These are phyloP conservation scores for Ploettnerulaceae sp. DNA, from an alignment of 2,329 filamentous ascomycete genomes.

Conservation along the genomic window DNA sequence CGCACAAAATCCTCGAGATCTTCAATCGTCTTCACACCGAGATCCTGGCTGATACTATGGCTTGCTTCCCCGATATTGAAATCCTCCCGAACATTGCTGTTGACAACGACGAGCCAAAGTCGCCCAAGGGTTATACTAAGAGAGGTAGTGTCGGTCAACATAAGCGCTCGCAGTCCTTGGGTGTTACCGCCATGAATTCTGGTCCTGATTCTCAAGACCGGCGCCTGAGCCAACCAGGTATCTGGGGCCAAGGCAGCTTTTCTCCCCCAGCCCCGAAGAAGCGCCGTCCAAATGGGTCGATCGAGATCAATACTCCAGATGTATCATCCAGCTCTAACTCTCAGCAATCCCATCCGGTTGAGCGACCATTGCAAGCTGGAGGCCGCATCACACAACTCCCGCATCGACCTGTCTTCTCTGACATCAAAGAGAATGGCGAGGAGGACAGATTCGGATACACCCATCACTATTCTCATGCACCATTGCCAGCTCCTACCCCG, in stretches of 20 bases:
- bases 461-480: constrained; percentile 15
- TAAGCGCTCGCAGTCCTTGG: constrained; percentile 33
- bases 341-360: constrained; percentile 2
- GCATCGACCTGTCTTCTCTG: constrained; percentile 22
- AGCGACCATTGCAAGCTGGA: constrained; percentile 11
- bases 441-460: constrained; percentile 16
- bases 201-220: constrained; percentile 14
- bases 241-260: constrained; percentile 11
- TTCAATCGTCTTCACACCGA: constrained; percentile 36
- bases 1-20: constrained; percentile 34
- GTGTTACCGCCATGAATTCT: constrained; percentile 18
- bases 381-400: constrained; percentile 16
- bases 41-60: constrained; percentile 33
- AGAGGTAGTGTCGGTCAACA: constrained; percentile 21
- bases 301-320: constrained; percentile 1
- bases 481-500: constrained; percentile 26
- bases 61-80: constrained; percentile 39
- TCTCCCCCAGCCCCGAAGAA: constrained; percentile 22
- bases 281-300: constrained; percentile 18
- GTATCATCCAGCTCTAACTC: constrained; percentile 1
- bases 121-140: constrained; percentile 30
- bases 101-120: constrained; percentile 28
- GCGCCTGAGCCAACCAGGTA: constrained; percentile 21
- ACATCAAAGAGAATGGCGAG: constrained; percentile 23
- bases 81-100: constrained; percentile 36